Evolutionary conservation across 805 yeast genomes (phyloP), one percentile per base, ranked within the genome.

Genomic region (Metschnikowia amazonensis): DNA sequence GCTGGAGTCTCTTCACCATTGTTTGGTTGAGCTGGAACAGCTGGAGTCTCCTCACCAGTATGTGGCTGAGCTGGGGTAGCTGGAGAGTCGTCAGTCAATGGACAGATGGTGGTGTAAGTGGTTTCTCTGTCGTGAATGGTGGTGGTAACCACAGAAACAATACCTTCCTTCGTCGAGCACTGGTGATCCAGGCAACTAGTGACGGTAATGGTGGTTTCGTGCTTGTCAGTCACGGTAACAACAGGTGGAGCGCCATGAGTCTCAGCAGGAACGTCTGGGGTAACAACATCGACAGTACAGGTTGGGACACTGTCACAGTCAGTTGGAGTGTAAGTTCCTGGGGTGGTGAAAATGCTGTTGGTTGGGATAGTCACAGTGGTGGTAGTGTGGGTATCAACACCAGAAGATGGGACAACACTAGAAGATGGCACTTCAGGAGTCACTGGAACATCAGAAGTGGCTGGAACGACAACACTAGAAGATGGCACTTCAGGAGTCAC

Each of bases 261-360:
- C 21, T 36, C 23, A 18, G 21, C 35, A 17, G 25, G 27, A 20
- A 9, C 16, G 20, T 21, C 21, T 25, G 42, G 35, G 11, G 42
- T 25, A 13, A 27, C 42, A 29, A 38, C 20, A 9, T 17, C 27
- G n/a, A 38, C 42, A 6, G 42, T 38, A 23, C 42, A 38, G 2
- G 42, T 29, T 5, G 34, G 28, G 9, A 29, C 42, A 21, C 29
- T 18, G 3, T 28, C 42, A 14, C 42, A 38, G 42, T 38, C 42
- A 29, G 42, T 29, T 9, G 42, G 35, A 21, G 42, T 38, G 29
- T 18, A 38, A 11, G 40, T 36, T 6, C 21, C 40, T 36, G 40
- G 40, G 10, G 16, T 14, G 3, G 31, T 20, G 21, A 17, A 21
- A 11, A 6, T 23, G 13, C 35, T 39, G 35, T 39, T n/a, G 10